These are phyloP conservation scores for Colletotrichum sp. DNA, from an alignment of 2,329 filamentous ascomycete genomes.

Conservation along the genomic window DNA sequence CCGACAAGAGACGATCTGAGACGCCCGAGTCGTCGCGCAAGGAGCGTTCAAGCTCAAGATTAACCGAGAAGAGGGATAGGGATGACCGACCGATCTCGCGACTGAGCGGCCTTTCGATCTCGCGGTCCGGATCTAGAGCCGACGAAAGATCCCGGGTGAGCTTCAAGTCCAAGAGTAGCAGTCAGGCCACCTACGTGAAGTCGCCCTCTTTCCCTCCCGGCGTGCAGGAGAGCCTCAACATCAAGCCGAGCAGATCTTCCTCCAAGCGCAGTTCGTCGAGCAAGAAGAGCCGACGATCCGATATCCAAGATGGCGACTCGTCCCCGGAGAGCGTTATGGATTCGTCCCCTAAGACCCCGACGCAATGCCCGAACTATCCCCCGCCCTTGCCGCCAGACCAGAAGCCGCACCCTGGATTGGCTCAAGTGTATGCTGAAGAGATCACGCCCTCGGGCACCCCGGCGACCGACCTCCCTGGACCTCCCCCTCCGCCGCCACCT, in stretches of 20 bases:
- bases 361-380: slow-evolving; percentile 57
- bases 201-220: slow-evolving; percentile 30
- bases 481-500: slow-evolving; percentile 70
- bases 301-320: slow-evolving; percentile 50
- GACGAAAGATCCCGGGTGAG: slow-evolving; percentile 60
- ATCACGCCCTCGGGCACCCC: slow-evolving; percentile 44
- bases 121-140: slow-evolving; percentile 48
- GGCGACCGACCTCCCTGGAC: slow-evolving; percentile 45
- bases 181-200: slow-evolving; percentile 60
- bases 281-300: slow-evolving; percentile 36
- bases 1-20: slow-evolving; percentile 42
- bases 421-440: slow-evolving; percentile 42
- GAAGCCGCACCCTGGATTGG: slow-evolving; percentile 37
- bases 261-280: slow-evolving; percentile 34
- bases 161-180: slow-evolving; percentile 60
- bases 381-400: slow-evolving; percentile 43
- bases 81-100: slow-evolving; percentile 48
- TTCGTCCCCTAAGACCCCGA: slow-evolving; percentile 68
- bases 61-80: slow-evolving; percentile 34
- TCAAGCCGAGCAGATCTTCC: slow-evolving; percentile 22
- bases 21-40: slow-evolving; percentile 29
- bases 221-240: slow-evolving; percentile 27
- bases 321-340: slow-evolving; percentile 53
- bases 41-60: slow-evolving; percentile 47
- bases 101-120: slow-evolving; percentile 47